Base-by-base conservation (phyloP, 2,329 filamentous ascomycete species). In the Epichloe uncinata region DNA sequence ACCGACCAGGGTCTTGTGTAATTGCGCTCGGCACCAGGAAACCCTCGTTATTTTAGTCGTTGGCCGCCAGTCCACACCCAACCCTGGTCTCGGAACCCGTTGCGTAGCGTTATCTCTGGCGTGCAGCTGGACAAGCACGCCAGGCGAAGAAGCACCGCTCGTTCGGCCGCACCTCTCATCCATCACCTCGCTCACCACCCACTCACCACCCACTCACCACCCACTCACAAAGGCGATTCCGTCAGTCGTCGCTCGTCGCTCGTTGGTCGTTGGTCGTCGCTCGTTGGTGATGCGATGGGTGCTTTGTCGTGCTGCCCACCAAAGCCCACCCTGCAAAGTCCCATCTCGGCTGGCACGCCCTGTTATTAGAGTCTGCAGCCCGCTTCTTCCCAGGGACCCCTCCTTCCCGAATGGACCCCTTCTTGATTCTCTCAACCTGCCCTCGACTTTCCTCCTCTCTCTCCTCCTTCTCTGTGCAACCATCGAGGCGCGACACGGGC, bases 341-440 rank as follows among this genome's bases (percentile, higher is more conserved):
- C 45, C 34, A 38, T 26, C 20, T 36, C 45, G 34, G 36, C 35
- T 40, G n/a, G 38, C 38, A 15, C 16, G 34, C 33, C 33, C 38
- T 49, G 9, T 49, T 44, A 45, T 18, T 16, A 36, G 18, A 40
- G 48, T 7, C 34, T 45, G 41, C 48, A 44, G 48, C 48, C 48
- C 42, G 48, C 43, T 20, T 33, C 30, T 33, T 46, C 49, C 36
- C 43, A 37, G 36, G 44, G 40, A 43, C 49, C 49, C 49, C 49
- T 50, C 45, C 34, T 42, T 47, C 49, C 43, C 43, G 42, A 26
- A 18, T 50, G 45, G 48, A 50, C 49, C 49, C 47, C 43, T 52
- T 49, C 47, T 44, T 35, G 38, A n/a, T 18, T 37, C 20, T 44
- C 44, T 37, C 20, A 20, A 34, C 16, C n/a, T 52, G 44, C 30